Evolutionary conservation across 176 grass and related monocot genomes (phyloP), one percentile per base, ranked within the genome.

Genomic region (Avena eriantha): DNA sequence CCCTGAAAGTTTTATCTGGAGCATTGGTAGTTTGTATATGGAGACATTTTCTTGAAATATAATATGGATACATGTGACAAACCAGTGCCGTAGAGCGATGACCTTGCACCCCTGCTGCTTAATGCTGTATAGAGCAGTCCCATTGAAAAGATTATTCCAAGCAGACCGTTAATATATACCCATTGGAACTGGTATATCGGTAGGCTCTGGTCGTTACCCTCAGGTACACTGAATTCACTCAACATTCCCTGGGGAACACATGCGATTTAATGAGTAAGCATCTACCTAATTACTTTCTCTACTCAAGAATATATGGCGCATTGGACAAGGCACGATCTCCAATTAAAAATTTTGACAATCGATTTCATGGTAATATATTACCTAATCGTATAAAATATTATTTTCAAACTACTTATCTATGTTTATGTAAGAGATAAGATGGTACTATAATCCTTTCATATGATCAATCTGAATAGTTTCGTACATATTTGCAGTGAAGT

Each of bases 21-120:
- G 50, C 29, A 87, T 91, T 77, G 69, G 19, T 78, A 83, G 69
- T 83, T 60, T 36, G 10, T 77, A 70, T 80, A 22, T 36, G 58
- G 41, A 73, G 24, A 79, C 22, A 12, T 54, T 59, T 48, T 75
- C 34, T 79, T 73, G 23, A 89, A 63, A 83, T 57, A 55, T 63
- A 75, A 70, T 56, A 51, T 50, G 71, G 79, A 34, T 49, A 29
- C 39, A 76, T 60, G 64, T 85, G 22, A 88, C 84, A 65, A 80
- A 97, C 95, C 95, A 87, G 95, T 87, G 83, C 95, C 93, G 8
- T 95, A 97, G 79, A 76, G 86, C 66, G 93, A 97, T 65, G 80
- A 81, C 61, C 91, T 92, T 88, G 87, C 93, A 6, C 34, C 65
- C 56, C 87, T 91, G 73, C 89, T 93, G 34, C 56, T 66, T 82